Evolutionary conservation across 495 filamentous ascomycete genomes (phyloP), one percentile per base, ranked within the genome.

Genomic region (Neurospora terricola): DNA sequence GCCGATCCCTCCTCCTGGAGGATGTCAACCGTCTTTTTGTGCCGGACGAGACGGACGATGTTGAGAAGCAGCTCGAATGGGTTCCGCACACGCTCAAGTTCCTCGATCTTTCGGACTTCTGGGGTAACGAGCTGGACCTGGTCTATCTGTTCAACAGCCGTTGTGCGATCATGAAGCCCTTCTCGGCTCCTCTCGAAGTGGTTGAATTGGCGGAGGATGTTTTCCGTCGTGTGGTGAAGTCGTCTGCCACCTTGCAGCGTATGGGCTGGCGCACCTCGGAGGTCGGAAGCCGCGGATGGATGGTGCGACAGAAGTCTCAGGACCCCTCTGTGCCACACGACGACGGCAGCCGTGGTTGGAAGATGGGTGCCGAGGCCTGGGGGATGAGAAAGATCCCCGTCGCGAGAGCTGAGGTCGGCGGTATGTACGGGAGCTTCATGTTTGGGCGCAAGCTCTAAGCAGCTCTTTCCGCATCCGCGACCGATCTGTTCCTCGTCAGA

Each of bases 281-380:
- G 75, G 84, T 90, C 14, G 91, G 91, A 48, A 84, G 89, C 78
- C 83, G 87, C 45, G 79, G 82, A 80, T 82, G 91, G 91, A 75
- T 95, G 84, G 93, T 96, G 84, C 76, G 91, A 42, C 81, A 88
- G 43, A 78, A 78, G 70, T 66, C 54, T 66, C 54, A 66, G 27
- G 54, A 66, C 54, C 54, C 54, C 27, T 66, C 54, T 66, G 54
- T 66, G 14, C 59, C 62, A 68, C 45, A 80, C 11, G 84, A 84
- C 39, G 81, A 83, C 23, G 91, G 90, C 7, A 81, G 86, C 39
- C 85, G 91, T 37, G 77, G 79, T 71, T 97, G 93, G 93, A 97
- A 97, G 84, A 92, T 94, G 92, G 93, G 93, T 14, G 93, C 92
- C n/a, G 87, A 88, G 73, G 91, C 88, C 83, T 96, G 93, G 93